Evolutionary conservation across 805 yeast species (phyloP).

Genomic region (Yamadazyma olivae): DNA sequence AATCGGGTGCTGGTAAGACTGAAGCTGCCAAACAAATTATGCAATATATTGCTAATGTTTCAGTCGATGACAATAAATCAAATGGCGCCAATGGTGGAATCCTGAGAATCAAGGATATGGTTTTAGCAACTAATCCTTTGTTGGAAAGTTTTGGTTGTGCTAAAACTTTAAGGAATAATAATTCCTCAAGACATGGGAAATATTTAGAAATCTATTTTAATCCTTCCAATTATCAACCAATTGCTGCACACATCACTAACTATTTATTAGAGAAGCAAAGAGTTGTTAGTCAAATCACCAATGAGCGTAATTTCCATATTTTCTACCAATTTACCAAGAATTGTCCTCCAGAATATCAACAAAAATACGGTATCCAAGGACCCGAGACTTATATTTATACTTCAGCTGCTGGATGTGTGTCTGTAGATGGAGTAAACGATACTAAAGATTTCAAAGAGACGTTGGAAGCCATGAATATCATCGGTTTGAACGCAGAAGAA

Average conservation of each 20-base stretch:
- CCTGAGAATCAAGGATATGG: slow-evolving; percentile 92
- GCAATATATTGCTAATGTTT: slow-evolving; percentile 93
- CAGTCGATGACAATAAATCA: slow-evolving; percentile 57
- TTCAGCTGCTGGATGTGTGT: slow-evolving; percentile 76
- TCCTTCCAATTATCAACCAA: slow-evolving; percentile 70
- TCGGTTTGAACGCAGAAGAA: slow-evolving; percentile 78
- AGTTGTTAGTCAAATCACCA: slow-evolving; percentile 90
- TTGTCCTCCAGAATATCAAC: slow-evolving; percentile 81
- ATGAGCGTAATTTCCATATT: slow-evolving; percentile 95
- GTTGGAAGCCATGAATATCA: slow-evolving; percentile 77
- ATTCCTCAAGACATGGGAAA: slow-evolving; percentile 90
- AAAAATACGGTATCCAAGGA: slow-evolving; percentile 81
- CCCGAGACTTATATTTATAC: slow-evolving; percentile 95
- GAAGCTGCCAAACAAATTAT: slow-evolving; percentile 97
- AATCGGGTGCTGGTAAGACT: slow-evolving; percentile 97
- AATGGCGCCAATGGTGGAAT: slow-evolving; percentile 39
- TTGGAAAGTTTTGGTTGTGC: slow-evolving; percentile 94
- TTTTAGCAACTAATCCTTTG: slow-evolving; percentile 91
- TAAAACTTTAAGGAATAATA: slow-evolving; percentile 83
- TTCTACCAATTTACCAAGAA: slow-evolving; percentile 94
- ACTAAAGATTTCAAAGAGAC: slow-evolving; percentile 76
- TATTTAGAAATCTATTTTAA: slow-evolving; percentile 90
- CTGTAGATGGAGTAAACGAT: slow-evolving; percentile 88
- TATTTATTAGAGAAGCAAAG: slow-evolving; percentile 92
- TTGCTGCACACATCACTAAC: slow-evolving; percentile 94